Base-by-base conservation (phyloP, 2,329 filamentous ascomycete genomes). In the Canariomyces notabilis region DNA sequence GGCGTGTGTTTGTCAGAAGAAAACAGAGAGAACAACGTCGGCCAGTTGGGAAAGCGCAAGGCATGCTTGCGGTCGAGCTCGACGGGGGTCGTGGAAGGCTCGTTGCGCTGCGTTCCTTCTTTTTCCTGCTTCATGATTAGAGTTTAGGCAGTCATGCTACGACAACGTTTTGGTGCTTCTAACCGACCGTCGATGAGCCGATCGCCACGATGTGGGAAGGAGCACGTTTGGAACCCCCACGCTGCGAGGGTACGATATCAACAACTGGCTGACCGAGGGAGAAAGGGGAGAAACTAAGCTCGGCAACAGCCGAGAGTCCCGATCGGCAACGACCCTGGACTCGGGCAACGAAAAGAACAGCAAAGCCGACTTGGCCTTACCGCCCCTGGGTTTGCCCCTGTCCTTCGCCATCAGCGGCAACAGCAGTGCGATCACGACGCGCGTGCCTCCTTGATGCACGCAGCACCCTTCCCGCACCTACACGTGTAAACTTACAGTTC, bases 111-210 rank as follows among this genome's bases (percentile, higher is more conserved):
- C 22, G 21, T 31, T 15, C 21, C 31, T 46, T 46, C 21, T 37
- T 42, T 47, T 7, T 32, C 42, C 37, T 47, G 32, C 29, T 37
- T 19, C 36, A 20, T 37, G 37, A n/a, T 40, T 26, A 47, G 33
- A 20, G 9, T 38, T 47, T 47, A 47, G n/a, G n/a, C n/a, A n/a
- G 44, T 47, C 44, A 47, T 42, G 33, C 19, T n/a, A n/a, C n/a
- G n/a, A n/a, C 34, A 22, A 11, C 26, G 9, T 23, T 37, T 21
- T 19, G 15, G 12, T 14, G 22, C 22, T 9, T 39, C n/a, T 11
- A 22, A 26, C 22, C 19, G n/a, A n/a, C 35, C 18, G 16, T 22
- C 18, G 37, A 39, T 31, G 22, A 29, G 14, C 26, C 14, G 26
- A 29, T 29, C 3, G 7, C 26, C 37, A 23, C 14, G 37, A 31